Evolutionary conservation across 1,284 basidiomycete genomes (phyloP).

Genomic region (Volvariella volvacea): DNA sequence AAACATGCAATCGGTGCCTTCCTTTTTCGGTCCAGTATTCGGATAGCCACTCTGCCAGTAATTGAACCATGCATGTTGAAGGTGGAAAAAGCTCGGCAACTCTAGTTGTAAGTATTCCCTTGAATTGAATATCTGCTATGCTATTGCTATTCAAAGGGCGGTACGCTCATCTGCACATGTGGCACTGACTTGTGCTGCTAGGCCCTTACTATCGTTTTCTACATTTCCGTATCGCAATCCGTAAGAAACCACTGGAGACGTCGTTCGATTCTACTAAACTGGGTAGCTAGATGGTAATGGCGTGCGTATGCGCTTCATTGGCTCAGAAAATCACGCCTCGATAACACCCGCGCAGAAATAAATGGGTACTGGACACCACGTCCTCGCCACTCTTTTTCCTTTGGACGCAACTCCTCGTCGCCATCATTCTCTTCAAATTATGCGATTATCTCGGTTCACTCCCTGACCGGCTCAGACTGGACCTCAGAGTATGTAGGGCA

Average conservation of each 20-base stretch:
- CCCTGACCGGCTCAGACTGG: slow-evolving; percentile 54
- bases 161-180: too few relatives aligned
- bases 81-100: too few relatives aligned
- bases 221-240: slow-evolving; percentile 15
- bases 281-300: slow-evolving; percentile 66
- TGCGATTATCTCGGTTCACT: slow-evolving; percentile 58
- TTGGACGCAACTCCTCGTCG: slow-evolving; percentile 74
- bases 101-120: too few relatives aligned
- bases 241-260: slow-evolving; percentile 1
- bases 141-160: too few relatives aligned
- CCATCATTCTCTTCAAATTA: slow-evolving; percentile 64
- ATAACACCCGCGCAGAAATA: slow-evolving; percentile 45
- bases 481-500: slow-evolving; percentile 58
- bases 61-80: too few relatives aligned
- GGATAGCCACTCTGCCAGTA: too few relatives aligned
- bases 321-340: neutral
- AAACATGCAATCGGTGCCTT: too few relatives aligned
- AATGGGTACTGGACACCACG: slow-evolving; percentile 72
- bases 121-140: too few relatives aligned
- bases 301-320: slow-evolving; percentile 34
- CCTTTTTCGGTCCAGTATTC: too few relatives aligned
- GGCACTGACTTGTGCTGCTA: too few relatives aligned
- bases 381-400: slow-evolving; percentile 79
- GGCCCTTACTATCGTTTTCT: slow-evolving; percentile 12
- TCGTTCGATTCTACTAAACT: too few relatives aligned